These are phyloP conservation scores for Grosmannia clavigera DNA, from an alignment of 2,329 filamentous ascomycete species.

Conservation along the genomic window DNA sequence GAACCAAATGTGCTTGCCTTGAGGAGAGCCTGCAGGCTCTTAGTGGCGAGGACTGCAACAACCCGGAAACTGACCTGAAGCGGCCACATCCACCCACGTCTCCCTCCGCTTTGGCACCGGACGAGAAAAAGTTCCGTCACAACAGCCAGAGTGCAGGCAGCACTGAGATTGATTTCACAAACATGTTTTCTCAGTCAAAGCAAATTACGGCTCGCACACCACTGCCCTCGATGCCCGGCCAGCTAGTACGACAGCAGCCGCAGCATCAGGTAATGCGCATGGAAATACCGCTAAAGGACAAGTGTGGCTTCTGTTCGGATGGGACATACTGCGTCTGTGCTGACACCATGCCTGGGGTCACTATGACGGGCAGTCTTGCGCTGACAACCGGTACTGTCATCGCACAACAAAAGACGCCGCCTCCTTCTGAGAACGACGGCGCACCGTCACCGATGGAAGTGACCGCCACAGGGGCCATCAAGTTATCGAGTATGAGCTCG, in stretches of 20 bases:
- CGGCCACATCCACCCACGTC: slow-evolving; percentile 30
- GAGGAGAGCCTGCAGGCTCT: slow-evolving; percentile 28
- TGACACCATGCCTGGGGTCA: slow-evolving; percentile 29
- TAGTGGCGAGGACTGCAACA: slow-evolving; percentile 5
- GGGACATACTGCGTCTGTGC: slow-evolving; percentile 75
- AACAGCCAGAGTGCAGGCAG: slow-evolving; percentile 18
- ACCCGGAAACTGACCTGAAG: slow-evolving; percentile 29
- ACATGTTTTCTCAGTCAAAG: slow-evolving; percentile 43
- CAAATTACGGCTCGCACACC: slow-evolving; percentile 11
- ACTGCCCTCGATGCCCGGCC: slow-evolving; percentile 8
- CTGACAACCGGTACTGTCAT: slow-evolving; percentile 13
- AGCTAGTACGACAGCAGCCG: neutral
- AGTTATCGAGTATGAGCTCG: slow-evolving; percentile 35
- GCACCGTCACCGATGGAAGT: slow-evolving; percentile 45
- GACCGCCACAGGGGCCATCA: slow-evolving; percentile 47
- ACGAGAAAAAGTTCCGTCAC: slow-evolving; percentile 44
- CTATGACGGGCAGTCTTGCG: slow-evolving; percentile 25
- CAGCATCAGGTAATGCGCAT: slow-evolving; percentile 11
- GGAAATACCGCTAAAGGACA: slow-evolving; percentile 44
- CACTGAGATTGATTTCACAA: slow-evolving; percentile 64
- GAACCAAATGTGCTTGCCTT: slow-evolving; percentile 50
- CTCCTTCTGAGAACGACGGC: slow-evolving; percentile 48
- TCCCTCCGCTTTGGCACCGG: slow-evolving; percentile 26
- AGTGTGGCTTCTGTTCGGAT: slow-evolving; percentile 73
- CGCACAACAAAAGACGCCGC: slow-evolving; percentile 42